These are phyloP conservation scores for Boletus rubroflammeus DNA, from an alignment of 768 basidiomycete species.

Conservation along the genomic window DNA sequence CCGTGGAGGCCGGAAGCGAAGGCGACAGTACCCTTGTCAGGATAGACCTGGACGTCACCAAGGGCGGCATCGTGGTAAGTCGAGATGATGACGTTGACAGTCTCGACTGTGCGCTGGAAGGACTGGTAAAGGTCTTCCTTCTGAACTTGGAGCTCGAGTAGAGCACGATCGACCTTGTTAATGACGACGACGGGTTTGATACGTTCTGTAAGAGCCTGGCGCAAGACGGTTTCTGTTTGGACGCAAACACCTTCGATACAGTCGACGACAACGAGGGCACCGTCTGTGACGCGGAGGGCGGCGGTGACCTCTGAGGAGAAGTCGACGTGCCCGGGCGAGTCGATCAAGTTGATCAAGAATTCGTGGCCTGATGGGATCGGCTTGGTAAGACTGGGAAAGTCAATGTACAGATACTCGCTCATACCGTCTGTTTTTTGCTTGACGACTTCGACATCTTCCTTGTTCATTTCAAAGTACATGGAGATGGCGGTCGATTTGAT, in stretches of 20 bases:
- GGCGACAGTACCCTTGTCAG: conserved; percentile 96
- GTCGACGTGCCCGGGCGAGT: conserved; percentile 99
- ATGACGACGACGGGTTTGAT: conserved; percentile 99
- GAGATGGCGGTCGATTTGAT: conserved; percentile 99
- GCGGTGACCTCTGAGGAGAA: conserved; percentile 99
- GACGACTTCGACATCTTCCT: conserved; percentile 82
- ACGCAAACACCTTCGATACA: conserved; percentile 99
- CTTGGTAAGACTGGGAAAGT: background rate
- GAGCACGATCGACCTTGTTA: conserved; percentile 99
- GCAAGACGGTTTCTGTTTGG: conserved; percentile 98
- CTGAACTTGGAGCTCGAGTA: conserved; percentile 94
- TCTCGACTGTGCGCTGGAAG: conserved; percentile 96
- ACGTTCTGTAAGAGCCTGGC: conserved; percentile 95
- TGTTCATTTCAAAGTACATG: conserved; percentile 96
- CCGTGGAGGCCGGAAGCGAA: conserved; percentile 99
- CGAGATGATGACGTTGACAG: conserved; percentile 96
- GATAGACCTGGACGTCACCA: conserved; percentile 98
- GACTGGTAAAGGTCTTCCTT: conserved; percentile 98
- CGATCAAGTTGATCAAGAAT: conserved; percentile 99
- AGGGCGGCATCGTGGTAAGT: conserved; percentile 93
- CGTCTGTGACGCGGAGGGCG: conserved; percentile 98
- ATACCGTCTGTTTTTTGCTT: conserved; percentile 92
- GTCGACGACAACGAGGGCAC: conserved; percentile 99
- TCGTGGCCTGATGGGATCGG: conserved; percentile 59
- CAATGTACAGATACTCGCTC: conserved; percentile 18